Evolutionary conservation across 352 stramenopile genomes (phyloP), one percentile per base, ranked within the genome.

Genomic region (Phytophthora podocarpi): DNA sequence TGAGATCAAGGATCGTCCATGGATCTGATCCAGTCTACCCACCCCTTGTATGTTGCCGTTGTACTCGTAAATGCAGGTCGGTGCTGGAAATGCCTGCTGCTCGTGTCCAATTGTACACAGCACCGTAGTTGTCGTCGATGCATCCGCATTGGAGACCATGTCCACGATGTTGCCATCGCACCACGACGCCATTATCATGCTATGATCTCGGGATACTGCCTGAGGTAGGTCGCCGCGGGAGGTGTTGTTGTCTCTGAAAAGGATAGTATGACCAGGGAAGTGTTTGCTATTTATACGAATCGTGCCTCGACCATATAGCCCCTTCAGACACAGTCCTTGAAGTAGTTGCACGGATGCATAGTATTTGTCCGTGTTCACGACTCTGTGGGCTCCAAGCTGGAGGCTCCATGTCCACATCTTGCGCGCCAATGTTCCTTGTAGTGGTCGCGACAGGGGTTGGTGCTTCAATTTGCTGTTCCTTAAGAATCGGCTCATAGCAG

Each of bases 361-460:
- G 45, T 62, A 78, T 30, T 78, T 75, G 55, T 78, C 70, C n/a
- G 48, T 67, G 41, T 69, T 76, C 10, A 79, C 31, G 24, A 79
- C 52, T 2, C 65, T 45, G 1, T 59, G 54, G 0, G 57, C 48
- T 12, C 35, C 34, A 53, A 67, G n/a, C n/a, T n/a, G n/a, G n/a
- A n/a, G n/a, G n/a, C n/a, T n/a, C n/a, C n/a, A n/a, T n/a, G n/a
- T n/a, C n/a, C n/a, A n/a, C n/a, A n/a, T n/a, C n/a, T n/a, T n/a
- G n/a, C n/a, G n/a, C n/a, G n/a, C n/a, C n/a, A n/a, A n/a, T n/a
- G n/a, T n/a, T n/a, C n/a, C n/a, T n/a, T n/a, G n/a, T n/a, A n/a
- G n/a, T n/a, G n/a, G n/a, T n/a, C n/a, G n/a, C n/a, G n/a, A n/a
- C n/a, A n/a, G n/a, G n/a, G n/a, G n/a, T n/a, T n/a, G n/a, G n/a